Conservation (phyloP, 2,329 filamentous ascomycete species). For the Aurifilum marmelostoma region DNA sequence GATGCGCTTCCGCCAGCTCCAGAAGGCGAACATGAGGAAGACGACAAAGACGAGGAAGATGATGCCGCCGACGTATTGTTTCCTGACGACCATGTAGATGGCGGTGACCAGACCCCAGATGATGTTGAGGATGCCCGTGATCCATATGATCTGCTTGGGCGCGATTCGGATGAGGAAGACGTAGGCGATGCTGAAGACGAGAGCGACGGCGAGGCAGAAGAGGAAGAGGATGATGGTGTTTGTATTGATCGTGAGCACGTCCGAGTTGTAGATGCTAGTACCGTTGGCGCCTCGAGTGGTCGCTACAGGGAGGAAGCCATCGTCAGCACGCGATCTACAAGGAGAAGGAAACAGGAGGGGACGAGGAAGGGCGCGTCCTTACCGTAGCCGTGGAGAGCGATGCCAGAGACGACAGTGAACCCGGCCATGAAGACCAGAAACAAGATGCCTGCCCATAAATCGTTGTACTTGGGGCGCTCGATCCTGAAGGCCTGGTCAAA, state of each 20-base stretch:
- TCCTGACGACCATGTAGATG: slow-evolving; percentile 78
- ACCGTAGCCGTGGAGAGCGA: slow-evolving; percentile 76
- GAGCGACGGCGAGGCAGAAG: slow-evolving; percentile 74
- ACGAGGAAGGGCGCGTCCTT: not conserved
- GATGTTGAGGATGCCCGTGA: slow-evolving; percentile 87
- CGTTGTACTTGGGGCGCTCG: slow-evolving; percentile 84
- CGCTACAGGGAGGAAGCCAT: slow-evolving; percentile 33
- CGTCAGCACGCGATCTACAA: slow-evolving; percentile 14
- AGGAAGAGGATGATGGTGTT: slow-evolving; percentile 87
- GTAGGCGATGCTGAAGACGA: slow-evolving; percentile 77
- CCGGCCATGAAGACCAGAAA: slow-evolving; percentile 48
- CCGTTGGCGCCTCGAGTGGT: slow-evolving; percentile 65
- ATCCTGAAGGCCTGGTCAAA: slow-evolving; percentile 86
- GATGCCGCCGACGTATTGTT: slow-evolving; percentile 83
- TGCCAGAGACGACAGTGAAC: slow-evolving; percentile 75
- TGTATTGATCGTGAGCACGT: slow-evolving; percentile 67
- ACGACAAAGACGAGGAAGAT: slow-evolving; percentile 83
- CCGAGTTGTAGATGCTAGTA: slow-evolving; percentile 72
- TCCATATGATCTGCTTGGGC: slow-evolving; percentile 91
- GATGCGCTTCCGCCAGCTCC: slow-evolving; percentile 86
- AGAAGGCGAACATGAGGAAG: slow-evolving; percentile 82
- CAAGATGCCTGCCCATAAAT: slow-evolving; percentile 84
- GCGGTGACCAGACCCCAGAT: slow-evolving; percentile 82
- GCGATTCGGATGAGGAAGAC: slow-evolving; percentile 75
- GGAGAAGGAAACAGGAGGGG: not conserved